These are phyloP conservation scores for Cyberlindnera suaveolens DNA, from an alignment of 805 yeast species.

Conservation along the genomic window DNA sequence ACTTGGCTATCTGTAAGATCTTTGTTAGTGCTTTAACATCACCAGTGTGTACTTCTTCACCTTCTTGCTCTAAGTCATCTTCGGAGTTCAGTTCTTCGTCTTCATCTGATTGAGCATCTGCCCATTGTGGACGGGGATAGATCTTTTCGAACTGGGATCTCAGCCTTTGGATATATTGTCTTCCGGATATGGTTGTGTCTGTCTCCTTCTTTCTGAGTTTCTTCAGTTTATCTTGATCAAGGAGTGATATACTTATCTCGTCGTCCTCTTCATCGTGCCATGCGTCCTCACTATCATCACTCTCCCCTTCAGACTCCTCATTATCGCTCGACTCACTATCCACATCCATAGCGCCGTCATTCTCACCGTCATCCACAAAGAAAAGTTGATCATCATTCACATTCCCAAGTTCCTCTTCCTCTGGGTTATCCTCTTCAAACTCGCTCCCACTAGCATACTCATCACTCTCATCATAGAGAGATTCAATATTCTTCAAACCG, in stretches of 20 bases:
- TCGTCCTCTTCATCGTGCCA: constrained; percentile 97
- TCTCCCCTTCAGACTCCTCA: constrained; percentile 21
- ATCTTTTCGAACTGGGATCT: constrained; percentile 65
- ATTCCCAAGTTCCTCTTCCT: constrained; percentile 25
- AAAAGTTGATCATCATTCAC: constrained; percentile 46
- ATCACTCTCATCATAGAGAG: constrained; percentile 33
- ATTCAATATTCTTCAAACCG: constrained; percentile 56
- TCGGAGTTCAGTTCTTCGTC: constrained; percentile 25
- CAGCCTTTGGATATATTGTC: constrained; percentile 54
- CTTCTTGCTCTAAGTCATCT: constrained; percentile 23
- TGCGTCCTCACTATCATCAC: constrained; percentile 36
- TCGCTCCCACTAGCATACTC: constrained; percentile 40
- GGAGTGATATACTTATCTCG: constrained; percentile 51
- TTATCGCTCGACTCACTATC: constrained; percentile 21
- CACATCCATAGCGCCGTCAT: not conserved
- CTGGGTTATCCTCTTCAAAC: constrained; percentile 25
- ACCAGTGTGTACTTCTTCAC: constrained; percentile 28
- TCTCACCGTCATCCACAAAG: constrained; percentile 40
- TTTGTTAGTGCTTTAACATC: constrained; percentile 36
- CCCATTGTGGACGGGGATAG: constrained; percentile 88
- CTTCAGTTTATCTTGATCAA: constrained; percentile 50
- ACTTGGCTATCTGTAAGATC: constrained; percentile 33
- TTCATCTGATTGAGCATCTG: constrained; percentile 24
- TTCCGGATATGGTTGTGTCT: constrained; percentile 52
- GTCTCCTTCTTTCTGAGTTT: constrained; percentile 61